Conservation (phyloP, 768 basidiomycete species). For the Mycena crocata region DNA sequence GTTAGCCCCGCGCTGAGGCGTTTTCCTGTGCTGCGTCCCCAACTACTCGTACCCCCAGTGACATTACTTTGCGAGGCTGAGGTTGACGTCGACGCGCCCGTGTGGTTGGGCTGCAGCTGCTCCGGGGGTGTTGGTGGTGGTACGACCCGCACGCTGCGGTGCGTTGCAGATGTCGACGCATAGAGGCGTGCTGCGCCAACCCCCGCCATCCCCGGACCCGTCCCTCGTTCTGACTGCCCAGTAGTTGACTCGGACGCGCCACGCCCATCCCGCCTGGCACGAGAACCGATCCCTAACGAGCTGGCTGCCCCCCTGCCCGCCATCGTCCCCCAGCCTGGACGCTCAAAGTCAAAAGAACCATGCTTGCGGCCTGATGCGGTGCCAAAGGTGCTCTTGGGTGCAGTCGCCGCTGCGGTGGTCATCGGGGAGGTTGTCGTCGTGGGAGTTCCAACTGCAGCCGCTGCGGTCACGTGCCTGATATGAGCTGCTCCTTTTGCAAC, state of each 20-base stretch:
- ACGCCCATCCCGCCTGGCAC: slow-evolving; percentile 44
- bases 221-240: slow-evolving; percentile 4
- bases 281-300: slow-evolving; percentile 45
- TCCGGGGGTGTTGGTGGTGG: slow-evolving; percentile 37
- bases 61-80: slow-evolving; percentile 41
- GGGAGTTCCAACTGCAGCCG: slow-evolving; percentile 8
- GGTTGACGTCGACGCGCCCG: slow-evolving; percentile 56
- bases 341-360: slow-evolving; percentile 83
- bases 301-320: slow-evolving; percentile 56
- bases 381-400: slow-evolving; percentile 17
- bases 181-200: slow-evolving; percentile 31
- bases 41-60: slow-evolving; percentile 39
- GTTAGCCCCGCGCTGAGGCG: slow-evolving; percentile 71
- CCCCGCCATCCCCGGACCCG: slow-evolving; percentile 28
- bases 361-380: slow-evolving; percentile 53
- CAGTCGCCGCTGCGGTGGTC: slow-evolving; percentile 8
- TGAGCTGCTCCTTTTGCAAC: neutral
- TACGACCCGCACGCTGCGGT: slow-evolving; percentile 32
- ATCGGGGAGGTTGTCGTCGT: slow-evolving; percentile 10
- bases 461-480: slow-evolving; percentile 21
- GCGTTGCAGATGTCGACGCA: slow-evolving; percentile 27
- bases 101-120: slow-evolving; percentile 50
- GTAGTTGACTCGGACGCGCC: slow-evolving; percentile 25
- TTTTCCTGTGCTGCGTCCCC: slow-evolving; percentile 46
- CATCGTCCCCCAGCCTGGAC: slow-evolving; percentile 65